Conservation (phyloP, 2,329 filamentous ascomycete species). For the Clarireedia hainanense region DNA sequence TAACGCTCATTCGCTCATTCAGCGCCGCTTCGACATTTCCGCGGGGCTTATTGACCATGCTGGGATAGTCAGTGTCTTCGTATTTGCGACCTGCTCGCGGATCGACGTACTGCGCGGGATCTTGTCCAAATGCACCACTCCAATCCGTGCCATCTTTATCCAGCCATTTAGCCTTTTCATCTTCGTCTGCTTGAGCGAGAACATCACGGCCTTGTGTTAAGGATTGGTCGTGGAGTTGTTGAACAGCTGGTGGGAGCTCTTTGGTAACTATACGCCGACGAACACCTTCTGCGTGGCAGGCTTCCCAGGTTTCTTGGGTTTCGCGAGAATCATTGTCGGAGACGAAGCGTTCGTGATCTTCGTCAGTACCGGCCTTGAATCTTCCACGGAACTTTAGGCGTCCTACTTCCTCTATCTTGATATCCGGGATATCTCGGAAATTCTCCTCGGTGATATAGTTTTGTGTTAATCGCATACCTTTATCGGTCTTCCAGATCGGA, state of each 20-base stretch:
- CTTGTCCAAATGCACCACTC: constrained; percentile 76
- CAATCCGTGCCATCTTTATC: constrained; percentile 75
- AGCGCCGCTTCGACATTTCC: constrained; percentile 10
- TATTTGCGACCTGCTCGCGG: constrained; percentile 1
- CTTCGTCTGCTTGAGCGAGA: constrained; percentile 61
- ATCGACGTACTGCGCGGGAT: constrained; percentile 44
- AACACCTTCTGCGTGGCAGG: constrained; percentile 81
- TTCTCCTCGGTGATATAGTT: constrained; percentile 87
- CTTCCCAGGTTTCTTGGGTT: constrained; percentile 92
- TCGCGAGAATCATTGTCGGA: constrained; percentile 83
- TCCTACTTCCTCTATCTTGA: constrained; percentile 73
- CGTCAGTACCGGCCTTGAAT: constrained; percentile 87
- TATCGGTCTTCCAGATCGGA: constrained; percentile 83
- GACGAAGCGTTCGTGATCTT: constrained; percentile 76
- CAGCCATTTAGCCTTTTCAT: constrained; percentile 72
- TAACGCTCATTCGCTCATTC: constrained; percentile 24
- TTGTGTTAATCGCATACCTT: constrained; percentile 69
- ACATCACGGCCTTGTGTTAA: constrained; percentile 74
- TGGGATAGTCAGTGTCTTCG: constrained; percentile 11
- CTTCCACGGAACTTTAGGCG: constrained; percentile 70
- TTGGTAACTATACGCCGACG: constrained; percentile 61
- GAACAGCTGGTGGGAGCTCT: constrained; percentile 64
- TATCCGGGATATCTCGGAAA: constrained; percentile 58
- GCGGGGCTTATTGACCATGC: constrained; percentile 4
- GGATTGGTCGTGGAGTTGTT: constrained; percentile 73